phyloP scores from a whole-genome alignment of 176 grass and related monocot genomes.

The Themeda triandra region DNA sequence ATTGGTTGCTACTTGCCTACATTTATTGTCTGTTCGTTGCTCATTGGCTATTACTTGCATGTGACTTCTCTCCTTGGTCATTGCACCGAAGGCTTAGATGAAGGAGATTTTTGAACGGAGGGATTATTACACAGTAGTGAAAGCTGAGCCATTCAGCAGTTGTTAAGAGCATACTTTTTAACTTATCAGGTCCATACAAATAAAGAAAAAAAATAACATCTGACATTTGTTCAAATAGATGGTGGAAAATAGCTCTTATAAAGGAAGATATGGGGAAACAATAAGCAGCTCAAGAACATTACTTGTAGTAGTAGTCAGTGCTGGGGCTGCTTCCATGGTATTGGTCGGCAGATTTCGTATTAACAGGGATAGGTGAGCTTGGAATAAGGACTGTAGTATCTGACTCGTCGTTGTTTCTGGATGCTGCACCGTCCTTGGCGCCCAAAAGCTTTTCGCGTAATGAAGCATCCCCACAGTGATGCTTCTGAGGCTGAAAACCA shows the following conservation, averaged over 20 bases:
- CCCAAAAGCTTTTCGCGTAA: slow-evolving; percentile 45
- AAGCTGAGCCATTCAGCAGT: slow-evolving; percentile 4
- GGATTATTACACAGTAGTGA: background rate
- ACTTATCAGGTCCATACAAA: background rate
- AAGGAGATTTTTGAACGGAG: too few relatives aligned
- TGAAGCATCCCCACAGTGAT: slow-evolving; percentile 41
- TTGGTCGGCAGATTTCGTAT: slow-evolving; percentile 19
- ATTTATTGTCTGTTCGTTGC: too few relatives aligned
- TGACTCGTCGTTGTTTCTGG: slow-evolving; percentile 17
- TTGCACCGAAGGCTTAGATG: too few relatives aligned
- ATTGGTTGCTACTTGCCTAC: too few relatives aligned
- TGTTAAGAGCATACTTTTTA: slow-evolving; percentile 4
- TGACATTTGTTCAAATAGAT: background rate
- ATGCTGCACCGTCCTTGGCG: slow-evolving; percentile 32
- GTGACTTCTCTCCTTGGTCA: too few relatives aligned
- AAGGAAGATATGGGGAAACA: slow-evolving; percentile 20
- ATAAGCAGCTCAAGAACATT: slow-evolving; percentile 39
- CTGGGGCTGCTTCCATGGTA: slow-evolving; percentile 19
- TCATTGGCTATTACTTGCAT: too few relatives aligned
- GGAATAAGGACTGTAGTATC: slow-evolving; percentile 28
- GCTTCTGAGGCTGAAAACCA: slow-evolving; percentile 41
- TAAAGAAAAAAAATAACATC: slow-evolving; percentile 15
- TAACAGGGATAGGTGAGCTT: slow-evolving; percentile 79
- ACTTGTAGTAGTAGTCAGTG: slow-evolving; percentile 79
- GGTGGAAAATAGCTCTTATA: background rate